These are phyloP conservation scores for Neurospora pannonica DNA, from an alignment of 495 filamentous ascomycete genomes.

Conservation along the genomic window DNA sequence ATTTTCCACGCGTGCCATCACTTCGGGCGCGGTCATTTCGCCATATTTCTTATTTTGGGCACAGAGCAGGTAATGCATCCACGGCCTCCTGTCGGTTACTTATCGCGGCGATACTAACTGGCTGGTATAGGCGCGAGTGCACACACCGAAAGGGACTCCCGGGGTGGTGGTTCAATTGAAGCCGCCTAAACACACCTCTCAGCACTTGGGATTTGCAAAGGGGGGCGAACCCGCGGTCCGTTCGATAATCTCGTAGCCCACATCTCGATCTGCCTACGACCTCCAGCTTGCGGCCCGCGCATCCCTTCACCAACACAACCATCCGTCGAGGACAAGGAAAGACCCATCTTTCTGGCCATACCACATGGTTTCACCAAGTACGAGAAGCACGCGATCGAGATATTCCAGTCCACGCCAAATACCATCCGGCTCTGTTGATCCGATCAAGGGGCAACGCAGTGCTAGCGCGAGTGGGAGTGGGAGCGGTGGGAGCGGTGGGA, in stretches of 20 bases:
- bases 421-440: slow-evolving; percentile 25
- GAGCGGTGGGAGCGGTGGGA: background rate
- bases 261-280: background rate
- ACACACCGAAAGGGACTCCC: background rate
- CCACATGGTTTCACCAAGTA: slow-evolving; percentile 25
- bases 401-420: slow-evolving; percentile 44
- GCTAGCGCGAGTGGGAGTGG: background rate
- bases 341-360: background rate
- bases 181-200: background rate
- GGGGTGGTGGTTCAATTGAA: slow-evolving; percentile 12
- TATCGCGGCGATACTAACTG: slow-evolving; percentile 20
- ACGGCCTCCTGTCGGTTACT: background rate
- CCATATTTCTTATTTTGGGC: slow-evolving; percentile 9
- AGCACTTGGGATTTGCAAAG: slow-evolving; percentile 6
- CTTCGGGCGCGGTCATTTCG: slow-evolving; percentile 15
- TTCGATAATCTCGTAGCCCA: background rate
- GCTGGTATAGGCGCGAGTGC: slow-evolving; percentile 18
- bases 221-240: slow-evolving; percentile 15
- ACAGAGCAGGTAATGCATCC: slow-evolving; percentile 11
- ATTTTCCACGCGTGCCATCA: slow-evolving; percentile 10
- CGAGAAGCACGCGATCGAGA: slow-evolving; percentile 39
- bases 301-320: slow-evolving; percentile 2
- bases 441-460: slow-evolving; percentile 12
- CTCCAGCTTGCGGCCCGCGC: background rate
- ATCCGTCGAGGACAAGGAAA: background rate